Percentiles rank a stretch among this genome's conserved stretches.
These are phyloP conservation scores for Kuraishia piskuri DNA, from an alignment of 805 yeast genomes.

Conservation along the genomic window DNA sequence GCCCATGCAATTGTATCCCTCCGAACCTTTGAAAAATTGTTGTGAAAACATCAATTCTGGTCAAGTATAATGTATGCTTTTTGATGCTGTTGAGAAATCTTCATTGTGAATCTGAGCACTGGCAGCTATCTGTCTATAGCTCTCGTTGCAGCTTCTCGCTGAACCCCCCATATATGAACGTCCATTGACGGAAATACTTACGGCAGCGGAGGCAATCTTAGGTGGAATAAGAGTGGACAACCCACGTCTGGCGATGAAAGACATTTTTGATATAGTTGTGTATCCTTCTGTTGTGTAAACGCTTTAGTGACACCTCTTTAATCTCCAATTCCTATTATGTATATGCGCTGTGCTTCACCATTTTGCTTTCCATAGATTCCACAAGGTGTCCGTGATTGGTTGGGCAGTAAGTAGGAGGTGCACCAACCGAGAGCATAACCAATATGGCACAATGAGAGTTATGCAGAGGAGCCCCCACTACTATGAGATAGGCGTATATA, in stretches of 20 bases:
- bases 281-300: neutral
- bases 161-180: neutral
- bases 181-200: conserved; percentile 29
- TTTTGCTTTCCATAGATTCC: neutral
- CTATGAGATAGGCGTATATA: neutral
- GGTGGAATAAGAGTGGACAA: conserved; percentile 97
- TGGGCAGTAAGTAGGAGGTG: neutral
- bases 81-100: no score
- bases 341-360: neutral
- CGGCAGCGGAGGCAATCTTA: conserved; percentile 93
- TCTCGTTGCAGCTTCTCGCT: neutral
- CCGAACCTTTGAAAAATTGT: no score
- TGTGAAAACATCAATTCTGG: no score
- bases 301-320: neutral
- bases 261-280: conserved; percentile 34
- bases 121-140: no score
- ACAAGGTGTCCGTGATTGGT: neutral
- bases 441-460: neutral
- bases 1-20: no score
- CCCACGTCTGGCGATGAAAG: conserved; percentile 84
- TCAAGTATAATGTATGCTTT: no score
- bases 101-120: no score
- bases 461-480: neutral
- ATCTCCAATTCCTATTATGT: neutral
- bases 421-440: neutral